Conservation (phyloP, 2,329 filamentous ascomycete genomes). For the Chaetomium olivaceum region DNA sequence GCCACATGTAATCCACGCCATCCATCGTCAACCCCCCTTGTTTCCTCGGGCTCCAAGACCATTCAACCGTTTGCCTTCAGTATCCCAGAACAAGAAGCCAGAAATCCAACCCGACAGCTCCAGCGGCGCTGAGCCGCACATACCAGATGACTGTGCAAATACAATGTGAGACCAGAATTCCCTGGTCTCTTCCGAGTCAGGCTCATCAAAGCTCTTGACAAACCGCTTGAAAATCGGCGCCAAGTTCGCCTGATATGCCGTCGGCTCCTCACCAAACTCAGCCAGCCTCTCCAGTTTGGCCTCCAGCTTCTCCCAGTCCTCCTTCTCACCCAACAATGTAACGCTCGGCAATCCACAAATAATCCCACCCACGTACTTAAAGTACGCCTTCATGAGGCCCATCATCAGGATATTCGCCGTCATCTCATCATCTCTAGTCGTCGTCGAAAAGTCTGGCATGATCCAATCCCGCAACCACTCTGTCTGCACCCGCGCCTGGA, state of each 20-base stretch:
- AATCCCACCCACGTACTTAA: constrained; percentile 40
- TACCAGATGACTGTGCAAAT: constrained; percentile 36
- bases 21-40: constrained; percentile 18
- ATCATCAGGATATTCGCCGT: constrained; percentile 48
- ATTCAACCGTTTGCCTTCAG: constrained; percentile 36
- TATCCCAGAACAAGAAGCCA: constrained; percentile 49
- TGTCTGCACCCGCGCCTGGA: constrained; percentile 43
- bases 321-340: constrained; percentile 42
- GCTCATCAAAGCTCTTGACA: constrained; percentile 46
- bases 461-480: constrained; percentile 47
- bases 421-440: constrained; percentile 41
- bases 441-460: constrained; percentile 47
- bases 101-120: constrained; percentile 51
- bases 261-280: constrained; percentile 47
- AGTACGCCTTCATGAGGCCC: constrained; percentile 46
- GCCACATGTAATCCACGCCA: constrained; percentile 2
- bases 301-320: constrained; percentile 46
- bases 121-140: constrained; percentile 39
- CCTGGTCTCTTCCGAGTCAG: constrained; percentile 37
- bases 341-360: constrained; percentile 48
- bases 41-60: neutral
- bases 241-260: constrained; percentile 43
- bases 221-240: constrained; percentile 48
- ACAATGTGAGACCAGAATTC: constrained; percentile 50
- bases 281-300: constrained; percentile 45